A percentile compares a stretch with the other conserved stretches of the same genome.
phyloP scores from a whole-genome alignment of 2,329 filamentous ascomycete genomes.

The Colletotrichum sp. region DNA sequence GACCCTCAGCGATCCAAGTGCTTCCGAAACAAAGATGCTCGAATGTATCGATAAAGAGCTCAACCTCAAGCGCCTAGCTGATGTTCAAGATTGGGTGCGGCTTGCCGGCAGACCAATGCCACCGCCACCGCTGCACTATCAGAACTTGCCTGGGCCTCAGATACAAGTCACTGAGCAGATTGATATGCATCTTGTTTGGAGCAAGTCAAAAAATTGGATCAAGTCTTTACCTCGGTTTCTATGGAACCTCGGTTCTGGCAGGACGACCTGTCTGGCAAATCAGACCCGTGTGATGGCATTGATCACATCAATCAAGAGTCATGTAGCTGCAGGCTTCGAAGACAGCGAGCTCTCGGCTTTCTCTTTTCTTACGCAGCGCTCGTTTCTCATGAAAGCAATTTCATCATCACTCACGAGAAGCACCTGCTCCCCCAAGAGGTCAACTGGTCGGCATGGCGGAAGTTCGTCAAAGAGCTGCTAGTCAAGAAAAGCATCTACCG shows the following conservation, averaged over 20 bases:
- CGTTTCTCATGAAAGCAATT: slow-evolving; percentile 41
- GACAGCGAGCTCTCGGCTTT: slow-evolving; percentile 34
- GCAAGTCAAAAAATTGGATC: background rate
- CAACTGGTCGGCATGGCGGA: slow-evolving; percentile 42
- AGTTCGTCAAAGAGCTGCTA: slow-evolving; percentile 33
- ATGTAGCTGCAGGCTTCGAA: background rate
- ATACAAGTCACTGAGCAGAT: background rate
- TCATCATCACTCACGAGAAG: slow-evolving; percentile 37
- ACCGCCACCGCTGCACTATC: slow-evolving; percentile 42
- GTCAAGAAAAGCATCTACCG: slow-evolving; percentile 30
- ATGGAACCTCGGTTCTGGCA: background rate
- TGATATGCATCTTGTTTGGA: background rate
- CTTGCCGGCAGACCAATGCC: slow-evolving; percentile 37
- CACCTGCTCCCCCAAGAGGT: slow-evolving; percentile 35
- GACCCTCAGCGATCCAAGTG: background rate
- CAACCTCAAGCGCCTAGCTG: background rate
- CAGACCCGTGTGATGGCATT: too few relatives aligned
- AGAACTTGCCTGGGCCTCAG: slow-evolving; percentile 34
- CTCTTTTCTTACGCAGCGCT: slow-evolving; percentile 42
- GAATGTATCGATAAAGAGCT: background rate
- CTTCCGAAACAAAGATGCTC: background rate
- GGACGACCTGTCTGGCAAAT: too few relatives aligned
- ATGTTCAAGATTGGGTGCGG: slow-evolving; percentile 29
- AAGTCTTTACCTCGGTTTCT: background rate
- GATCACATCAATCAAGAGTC: too few relatives aligned